phyloP scores from a whole-genome alignment of 805 yeast species.

The Candida peoriensis region DNA sequence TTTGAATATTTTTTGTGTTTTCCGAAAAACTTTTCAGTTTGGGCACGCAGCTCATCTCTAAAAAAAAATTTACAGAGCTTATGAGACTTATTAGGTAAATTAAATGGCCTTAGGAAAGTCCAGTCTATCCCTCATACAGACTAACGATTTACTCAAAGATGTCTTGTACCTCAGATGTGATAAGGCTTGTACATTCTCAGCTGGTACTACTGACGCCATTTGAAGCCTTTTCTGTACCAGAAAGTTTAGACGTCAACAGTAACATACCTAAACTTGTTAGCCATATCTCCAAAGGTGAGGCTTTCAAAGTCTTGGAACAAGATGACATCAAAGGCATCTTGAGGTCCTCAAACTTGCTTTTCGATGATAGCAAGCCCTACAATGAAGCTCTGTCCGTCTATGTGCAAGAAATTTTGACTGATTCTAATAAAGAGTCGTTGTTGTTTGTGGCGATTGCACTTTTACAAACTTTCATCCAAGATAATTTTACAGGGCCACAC shows the following conservation, averaged over 20 bases:
- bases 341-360: background rate
- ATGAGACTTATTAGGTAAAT: too few relatives aligned
- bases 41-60: too few relatives aligned
- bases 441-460: constrained; percentile 42
- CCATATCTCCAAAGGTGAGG: constrained; percentile 18
- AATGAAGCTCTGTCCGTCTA: constrained; percentile 8
- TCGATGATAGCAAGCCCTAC: constrained; percentile 4
- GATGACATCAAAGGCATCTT: constrained; percentile 3
- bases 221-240: constrained; percentile 7
- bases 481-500: constrained; percentile 82
- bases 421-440: constrained; percentile 8
- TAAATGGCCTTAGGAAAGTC: too few relatives aligned
- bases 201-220: constrained; percentile 9
- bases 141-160: too few relatives aligned
- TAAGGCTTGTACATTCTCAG: constrained; percentile 7
- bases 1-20: too few relatives aligned
- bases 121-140: too few relatives aligned
- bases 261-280: constrained; percentile 7
- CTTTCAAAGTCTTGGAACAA: constrained; percentile 13
- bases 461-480: constrained; percentile 65
- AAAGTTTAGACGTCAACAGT: constrained; percentile 9
- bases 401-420: background rate
- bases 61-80: too few relatives aligned
- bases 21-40: too few relatives aligned
- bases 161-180: too few relatives aligned